Evolutionary conservation across 768 basidiomycete genomes (phyloP).

Genomic region (Podaxis carcinomalis): DNA sequence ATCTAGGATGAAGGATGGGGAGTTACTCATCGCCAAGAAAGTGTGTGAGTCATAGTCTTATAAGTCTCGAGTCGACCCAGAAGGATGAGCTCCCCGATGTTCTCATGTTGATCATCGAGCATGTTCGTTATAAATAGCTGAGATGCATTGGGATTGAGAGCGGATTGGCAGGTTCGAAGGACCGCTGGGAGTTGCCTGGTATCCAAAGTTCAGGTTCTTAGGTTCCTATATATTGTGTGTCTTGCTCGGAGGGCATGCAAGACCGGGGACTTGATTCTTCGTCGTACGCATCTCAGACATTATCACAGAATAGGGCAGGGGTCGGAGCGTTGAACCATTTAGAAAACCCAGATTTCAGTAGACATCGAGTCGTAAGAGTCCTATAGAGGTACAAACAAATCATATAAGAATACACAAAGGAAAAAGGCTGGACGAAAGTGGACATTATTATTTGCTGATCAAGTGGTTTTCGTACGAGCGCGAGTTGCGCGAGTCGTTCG

Average conservation of each 20-base stretch:
- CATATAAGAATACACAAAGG: not conserved
- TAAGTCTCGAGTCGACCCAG: too few species aligned
- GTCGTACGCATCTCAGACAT: too few species aligned
- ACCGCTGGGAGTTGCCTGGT: not conserved
- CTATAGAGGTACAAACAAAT: not conserved
- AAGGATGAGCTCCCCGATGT: too few species aligned
- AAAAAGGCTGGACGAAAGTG: not conserved
- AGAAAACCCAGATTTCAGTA: not conserved
- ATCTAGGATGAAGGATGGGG: too few species aligned
- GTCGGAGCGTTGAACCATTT: not conserved
- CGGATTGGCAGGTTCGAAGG: not conserved
- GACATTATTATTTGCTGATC: not conserved
- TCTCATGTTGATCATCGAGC: too few species aligned
- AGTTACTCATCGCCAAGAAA: too few species aligned
- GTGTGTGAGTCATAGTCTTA: too few species aligned
- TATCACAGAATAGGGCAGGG: not conserved
- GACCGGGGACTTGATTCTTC: too few species aligned
- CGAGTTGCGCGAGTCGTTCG: slow-evolving; percentile 29
- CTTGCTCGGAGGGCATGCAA: not conserved
- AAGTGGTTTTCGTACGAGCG: slow-evolving; percentile 30
- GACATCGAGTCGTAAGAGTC: not conserved
- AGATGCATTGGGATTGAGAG: too few species aligned
- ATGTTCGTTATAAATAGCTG: too few species aligned
- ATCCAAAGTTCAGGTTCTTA: not conserved
- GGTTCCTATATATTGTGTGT: not conserved